These are phyloP conservation scores for Russula sp. DNA, from an alignment of 768 basidiomycete species.

Conservation along the genomic window DNA sequence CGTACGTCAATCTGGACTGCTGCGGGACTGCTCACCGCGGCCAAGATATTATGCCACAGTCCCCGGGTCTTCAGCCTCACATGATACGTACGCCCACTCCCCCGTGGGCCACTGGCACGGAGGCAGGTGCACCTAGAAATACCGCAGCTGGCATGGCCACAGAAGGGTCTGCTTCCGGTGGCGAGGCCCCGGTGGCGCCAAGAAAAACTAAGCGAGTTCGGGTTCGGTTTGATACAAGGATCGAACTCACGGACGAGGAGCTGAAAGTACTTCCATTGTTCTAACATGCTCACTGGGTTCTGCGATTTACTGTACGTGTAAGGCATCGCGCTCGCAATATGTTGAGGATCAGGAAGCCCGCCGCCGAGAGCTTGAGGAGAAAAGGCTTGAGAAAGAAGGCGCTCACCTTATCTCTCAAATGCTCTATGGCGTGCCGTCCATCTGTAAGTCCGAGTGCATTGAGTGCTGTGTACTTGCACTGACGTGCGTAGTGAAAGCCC, in stretches of 20 bases:
- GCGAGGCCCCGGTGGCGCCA: not conserved
- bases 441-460: constrained; percentile 39
- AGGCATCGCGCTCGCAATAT: constrained; percentile 53
- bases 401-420: constrained; percentile 50
- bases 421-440: constrained; percentile 58
- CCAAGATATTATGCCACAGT: constrained; percentile 1
- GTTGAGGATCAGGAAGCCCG: constrained; percentile 51
- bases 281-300: not conserved
- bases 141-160: not conserved
- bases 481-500: constrained; percentile 48
- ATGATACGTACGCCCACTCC: constrained; percentile 13
- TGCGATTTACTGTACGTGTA: constrained; percentile 31
- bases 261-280: constrained; percentile 44
- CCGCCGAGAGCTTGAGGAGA: constrained; percentile 43
- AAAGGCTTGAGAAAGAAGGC: constrained; percentile 49
- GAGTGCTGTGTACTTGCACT: not conserved
- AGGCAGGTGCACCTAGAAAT: not conserved
- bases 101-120: constrained; percentile 2
- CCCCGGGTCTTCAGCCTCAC: not conserved
- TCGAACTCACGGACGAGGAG: constrained; percentile 77
- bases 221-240: constrained; percentile 60
- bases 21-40: not conserved
- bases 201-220: constrained; percentile 45
- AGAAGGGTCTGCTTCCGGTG: not conserved
- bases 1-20: not conserved